Percentiles rank a stretch among this genome's conserved stretches.
These are phyloP conservation scores for Coniferiporia weirii DNA, from an alignment of 1,284 basidiomycete species.

Conservation along the genomic window DNA sequence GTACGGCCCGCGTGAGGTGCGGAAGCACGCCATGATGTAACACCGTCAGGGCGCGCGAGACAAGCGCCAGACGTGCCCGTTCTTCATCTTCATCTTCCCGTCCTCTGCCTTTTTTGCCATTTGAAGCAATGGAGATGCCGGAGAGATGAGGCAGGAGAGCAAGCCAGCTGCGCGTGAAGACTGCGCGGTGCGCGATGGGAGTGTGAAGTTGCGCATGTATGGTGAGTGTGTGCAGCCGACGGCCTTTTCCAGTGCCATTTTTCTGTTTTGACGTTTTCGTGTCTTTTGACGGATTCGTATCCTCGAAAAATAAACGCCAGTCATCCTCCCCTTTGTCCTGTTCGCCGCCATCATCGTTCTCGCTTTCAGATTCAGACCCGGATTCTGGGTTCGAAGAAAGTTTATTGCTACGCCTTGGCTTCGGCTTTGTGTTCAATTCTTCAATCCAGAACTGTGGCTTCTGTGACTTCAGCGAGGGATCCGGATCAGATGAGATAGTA, in stretches of 20 bases:
- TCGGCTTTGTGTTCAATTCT: conserved; percentile 61
- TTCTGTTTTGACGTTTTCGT: conserved; percentile 26
- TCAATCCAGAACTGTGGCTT: conserved; percentile 69
- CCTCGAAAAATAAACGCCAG: conserved; percentile 80
- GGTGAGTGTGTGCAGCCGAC: conserved; percentile 56
- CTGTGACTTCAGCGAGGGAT: not conserved
- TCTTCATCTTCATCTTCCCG: conserved; percentile 24
- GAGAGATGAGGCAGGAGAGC: conserved; percentile 60
- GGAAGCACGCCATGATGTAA: conserved; percentile 85
- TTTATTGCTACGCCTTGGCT: conserved; percentile 40
- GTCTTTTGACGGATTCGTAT: conserved; percentile 30
- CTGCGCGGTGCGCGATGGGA: conserved; percentile 66
- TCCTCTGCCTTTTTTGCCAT: not conserved
- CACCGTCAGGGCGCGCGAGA: conserved; percentile 66
- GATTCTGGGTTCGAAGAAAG: conserved; percentile 27
- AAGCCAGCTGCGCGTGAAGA: conserved; percentile 79
- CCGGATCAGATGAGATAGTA: conserved; percentile 39
- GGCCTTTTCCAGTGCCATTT: conserved; percentile 31
- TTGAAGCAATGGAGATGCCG: conserved; percentile 16
- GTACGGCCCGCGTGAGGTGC: conserved; percentile 71
- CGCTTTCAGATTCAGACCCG: conserved; percentile 43
- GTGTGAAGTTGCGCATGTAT: conserved; percentile 73
- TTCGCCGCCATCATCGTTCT: conserved; percentile 23
- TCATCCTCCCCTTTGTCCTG: conserved; percentile 45
- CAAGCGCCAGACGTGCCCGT: conserved; percentile 39